Evolutionary conservation across 148 eudicot genomes (phyloP), one percentile per base, ranked within the genome.

Genomic region (Dysphania ambrosioides): DNA sequence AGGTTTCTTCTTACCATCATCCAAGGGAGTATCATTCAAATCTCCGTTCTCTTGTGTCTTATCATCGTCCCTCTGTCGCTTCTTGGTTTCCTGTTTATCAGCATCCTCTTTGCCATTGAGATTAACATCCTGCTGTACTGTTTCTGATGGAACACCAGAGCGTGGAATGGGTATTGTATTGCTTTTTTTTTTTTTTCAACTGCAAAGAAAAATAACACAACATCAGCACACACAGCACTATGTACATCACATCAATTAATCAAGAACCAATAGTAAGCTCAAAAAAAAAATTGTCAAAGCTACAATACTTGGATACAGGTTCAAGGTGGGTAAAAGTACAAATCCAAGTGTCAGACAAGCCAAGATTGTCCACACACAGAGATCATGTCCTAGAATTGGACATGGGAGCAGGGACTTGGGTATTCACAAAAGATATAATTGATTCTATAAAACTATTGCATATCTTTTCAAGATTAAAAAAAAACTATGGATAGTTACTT

Each of bases 121-220:
- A 64, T 66, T 53, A 12, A 78, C 56, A 64, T 34, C 88, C 72
- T 80, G 83, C 75, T 77, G 85, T 56, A 73, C 79, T 23, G 79
- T 79, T 65, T 80, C 86, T 73, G 87, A 41, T 56, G 82, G 70
- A 68, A 84, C 88, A 44, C 80, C 68, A 61, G 79, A 42, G 15
- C 72, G 63, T 24, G 85, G 67, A 75, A 73, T 38, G 57, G 83
- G 83, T 71, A 76, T 88, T 56, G 75, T 79, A 74, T 93, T 93
- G 89, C 97, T 91, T 70, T 91, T 76, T 80, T 70, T 91, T 76
- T 80, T 93, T 93, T 83, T 91, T 91, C 73, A 93, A 83, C 98
- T 93, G 91, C 83, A 34, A 71, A 24, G 23, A 35, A 40, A 31
- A 31, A 58, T 16, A 59, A 55, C 44, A 47, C 7, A 66, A 51